Evolutionary conservation across 352 stramenopile species (phyloP), one percentile per base, ranked within the genome.

Genomic region (Phytophthora ramorum): DNA sequence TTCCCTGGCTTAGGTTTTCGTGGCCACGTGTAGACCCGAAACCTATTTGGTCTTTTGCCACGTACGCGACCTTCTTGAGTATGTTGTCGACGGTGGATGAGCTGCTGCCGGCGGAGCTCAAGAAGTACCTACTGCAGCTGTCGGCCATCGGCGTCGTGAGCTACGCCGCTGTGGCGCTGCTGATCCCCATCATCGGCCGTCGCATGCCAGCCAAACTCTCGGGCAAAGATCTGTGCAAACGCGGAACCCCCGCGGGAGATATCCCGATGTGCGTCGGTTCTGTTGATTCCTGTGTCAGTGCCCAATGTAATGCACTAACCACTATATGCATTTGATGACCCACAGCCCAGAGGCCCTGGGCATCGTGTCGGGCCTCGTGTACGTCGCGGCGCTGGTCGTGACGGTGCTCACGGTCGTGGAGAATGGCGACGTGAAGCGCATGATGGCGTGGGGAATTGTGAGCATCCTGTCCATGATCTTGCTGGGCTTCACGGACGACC

Each of bases 401-500:
- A 92, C 88, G 1, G 66, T 95, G 14, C 67, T 92, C 32, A 84
- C 77, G 1, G 69, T 92, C 38, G 84, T 93, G 9, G 76, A 93
- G 16, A 74, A 94, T 44, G 24, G 69, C 0, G 77, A 91, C 37
- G 80, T 90, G 57, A 83, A 86, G 73, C 75, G 81, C 4, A 92
- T 92, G 78, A 92, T 94, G 85, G 60, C 75, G 7, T 96, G 87
- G 85, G 87, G 87, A 26, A 91, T 93, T 37, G 73, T 79, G 14
- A 94, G 85, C 32, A 93, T 93, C 57, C 63, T 92, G 16, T 97
- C 97, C 45, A 98, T 98, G 86, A 96, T 98, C 54, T 64, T 98
- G 7, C 66, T 99, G 43, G 96, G 96, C 65, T 95, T 95, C 59
- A 89, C 74, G 0, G 97, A 99, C 76, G 98, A 99, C 76, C 85